Percentiles rank a stretch among this genome's conserved stretches.
Conservation (phyloP, 345 rosid genomes). For the Citrus reticulata region DNA sequence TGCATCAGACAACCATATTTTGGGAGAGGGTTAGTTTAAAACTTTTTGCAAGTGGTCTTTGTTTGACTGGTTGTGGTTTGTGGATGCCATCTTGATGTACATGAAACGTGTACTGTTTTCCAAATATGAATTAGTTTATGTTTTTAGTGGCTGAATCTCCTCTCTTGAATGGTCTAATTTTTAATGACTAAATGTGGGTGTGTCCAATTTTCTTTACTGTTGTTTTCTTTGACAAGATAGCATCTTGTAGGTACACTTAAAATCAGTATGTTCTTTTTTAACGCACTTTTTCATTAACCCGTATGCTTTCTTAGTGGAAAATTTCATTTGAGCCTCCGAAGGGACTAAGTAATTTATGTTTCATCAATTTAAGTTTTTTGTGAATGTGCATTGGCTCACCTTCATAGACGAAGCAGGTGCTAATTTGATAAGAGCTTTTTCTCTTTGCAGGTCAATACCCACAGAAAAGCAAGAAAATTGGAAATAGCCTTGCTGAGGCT, state of each 20-base stretch:
- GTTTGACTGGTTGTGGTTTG: not conserved
- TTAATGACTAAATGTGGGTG: not conserved
- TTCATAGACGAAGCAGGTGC: not conserved
- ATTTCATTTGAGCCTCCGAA: not conserved
- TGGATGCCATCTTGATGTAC: not conserved
- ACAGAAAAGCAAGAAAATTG: conserved; percentile 51
- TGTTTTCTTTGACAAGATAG: not conserved
- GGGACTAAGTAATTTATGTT: not conserved
- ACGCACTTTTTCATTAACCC: not conserved
- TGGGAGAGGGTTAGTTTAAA: not conserved
- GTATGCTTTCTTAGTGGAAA: not conserved
- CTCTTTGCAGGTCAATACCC: conserved; percentile 47
- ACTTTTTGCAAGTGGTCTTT: not conserved
- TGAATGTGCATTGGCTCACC: not conserved
- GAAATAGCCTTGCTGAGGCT: conserved; percentile 65
- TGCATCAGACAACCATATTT: not conserved
- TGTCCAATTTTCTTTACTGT: not conserved
- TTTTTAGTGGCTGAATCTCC: not conserved
- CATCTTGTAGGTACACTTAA: not conserved
- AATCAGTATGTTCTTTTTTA: not conserved
- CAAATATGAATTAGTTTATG: not conserved
- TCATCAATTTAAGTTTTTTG: not conserved
- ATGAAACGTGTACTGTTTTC: not conserved
- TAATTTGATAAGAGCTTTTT: conserved; percentile 6
- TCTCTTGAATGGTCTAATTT: not conserved